Conservation (phyloP, 2,329 filamentous ascomycete genomes). For the Tolypocladium cylindrosporum region DNA sequence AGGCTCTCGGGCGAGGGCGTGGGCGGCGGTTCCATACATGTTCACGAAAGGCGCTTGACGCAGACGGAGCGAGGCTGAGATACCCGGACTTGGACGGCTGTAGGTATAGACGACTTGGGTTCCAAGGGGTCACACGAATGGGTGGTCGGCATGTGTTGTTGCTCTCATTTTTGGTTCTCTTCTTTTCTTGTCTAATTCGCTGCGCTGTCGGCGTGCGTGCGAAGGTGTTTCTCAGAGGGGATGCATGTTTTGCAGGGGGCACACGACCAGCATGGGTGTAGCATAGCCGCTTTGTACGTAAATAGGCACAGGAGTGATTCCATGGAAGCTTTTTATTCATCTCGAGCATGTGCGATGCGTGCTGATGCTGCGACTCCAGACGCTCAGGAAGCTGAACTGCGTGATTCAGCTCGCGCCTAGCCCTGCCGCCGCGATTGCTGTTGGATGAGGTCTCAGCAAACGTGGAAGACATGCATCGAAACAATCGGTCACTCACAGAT, state of each 20-base stretch:
- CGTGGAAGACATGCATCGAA: background rate
- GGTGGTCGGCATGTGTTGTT: slow-evolving; percentile 8
- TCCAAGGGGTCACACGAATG: slow-evolving; percentile 12
- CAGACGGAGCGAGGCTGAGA: slow-evolving; percentile 15
- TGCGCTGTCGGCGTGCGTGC: background rate
- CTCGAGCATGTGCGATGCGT: background rate
- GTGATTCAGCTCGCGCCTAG: background rate
- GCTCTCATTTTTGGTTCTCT: slow-evolving; percentile 7
- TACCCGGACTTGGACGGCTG: slow-evolving; percentile 19
- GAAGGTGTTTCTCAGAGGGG: background rate
- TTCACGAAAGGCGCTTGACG: background rate
- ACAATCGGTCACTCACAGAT: slow-evolving; percentile 12
- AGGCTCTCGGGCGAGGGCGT: background rate
- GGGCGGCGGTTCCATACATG: background rate
- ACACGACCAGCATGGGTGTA: background rate
- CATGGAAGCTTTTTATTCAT: background rate
- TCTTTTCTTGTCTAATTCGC: background rate
- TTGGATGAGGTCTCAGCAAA: background rate
- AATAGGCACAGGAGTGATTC: background rate
- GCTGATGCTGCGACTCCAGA: background rate
- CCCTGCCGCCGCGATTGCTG: background rate
- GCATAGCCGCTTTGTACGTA: background rate
- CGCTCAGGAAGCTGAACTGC: background rate
- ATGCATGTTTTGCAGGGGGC: background rate
- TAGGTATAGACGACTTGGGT: slow-evolving; percentile 25